Base-by-base conservation (phyloP, 257 asterid species). In the Capsicum chinense region DNA sequence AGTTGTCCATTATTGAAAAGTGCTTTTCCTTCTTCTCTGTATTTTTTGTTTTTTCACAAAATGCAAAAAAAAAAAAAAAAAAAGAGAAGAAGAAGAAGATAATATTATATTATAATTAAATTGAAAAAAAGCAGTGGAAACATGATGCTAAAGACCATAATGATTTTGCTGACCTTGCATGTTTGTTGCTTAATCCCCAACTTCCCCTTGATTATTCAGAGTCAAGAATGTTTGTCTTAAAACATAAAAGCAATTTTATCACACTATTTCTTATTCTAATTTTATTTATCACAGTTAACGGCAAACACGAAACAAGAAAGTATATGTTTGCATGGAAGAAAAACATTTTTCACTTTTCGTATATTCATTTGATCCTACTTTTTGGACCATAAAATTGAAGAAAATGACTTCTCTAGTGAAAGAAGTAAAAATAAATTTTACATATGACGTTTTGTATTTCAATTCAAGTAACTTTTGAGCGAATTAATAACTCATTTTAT, bases 111-210 rank as follows among this genome's bases (percentile, higher is more conserved):
- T n/a, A 67, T 67, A 33, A 66, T 3, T 71, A 74, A 74, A 19
- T 19, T 52, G 42, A 76, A 21, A 76, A 68, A 26, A 26, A 26
- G 33, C 60, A 26, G 48, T 76, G 63, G 64, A 76, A 76, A 76
- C 81, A 76, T 54, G 64, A 76, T 26, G 59, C 21, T 76, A 11
- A 54, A 76, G 64, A 76, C 48, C 50, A 76, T 26, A 78, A 78
- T 78, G 64, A 78, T 78, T 78, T 78, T 52, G 81, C 62, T 76
- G 81, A 76, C 81, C 81, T 50, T 52, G 5, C 62, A 76, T 21
- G 48, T 17, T 78, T 78, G 82, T 78, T 76, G 81, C 81, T 52
- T 76, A 76, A 52, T 54, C 48, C 13, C 26, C 81, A 50, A 50
- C 52, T 74, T 50, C 62, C 44, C 81, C 17, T 74, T 52, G 62